These are phyloP conservation scores for Kregervanrija fluxuum DNA, from an alignment of 805 yeast genomes.

Conservation along the genomic window DNA sequence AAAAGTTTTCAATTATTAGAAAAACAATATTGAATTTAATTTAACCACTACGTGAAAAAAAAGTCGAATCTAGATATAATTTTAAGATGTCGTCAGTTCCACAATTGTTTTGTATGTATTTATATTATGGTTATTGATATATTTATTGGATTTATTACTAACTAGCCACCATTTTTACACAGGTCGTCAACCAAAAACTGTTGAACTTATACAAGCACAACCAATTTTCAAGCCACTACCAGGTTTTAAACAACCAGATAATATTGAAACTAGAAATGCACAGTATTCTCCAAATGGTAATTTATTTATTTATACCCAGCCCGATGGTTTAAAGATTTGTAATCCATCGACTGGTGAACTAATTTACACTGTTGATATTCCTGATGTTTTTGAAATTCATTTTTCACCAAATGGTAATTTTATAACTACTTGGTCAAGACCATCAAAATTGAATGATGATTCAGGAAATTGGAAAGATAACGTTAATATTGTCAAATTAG, in stretches of 20 bases:
- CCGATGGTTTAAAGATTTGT: constrained; percentile 48
- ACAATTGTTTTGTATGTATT: constrained; percentile 21
- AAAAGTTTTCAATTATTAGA: too few relatives aligned
- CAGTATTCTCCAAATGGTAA: constrained; percentile 62
- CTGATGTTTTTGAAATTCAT: constrained; percentile 71
- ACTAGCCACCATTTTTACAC: not conserved
- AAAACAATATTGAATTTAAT: too few relatives aligned
- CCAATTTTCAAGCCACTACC: constrained; percentile 30
- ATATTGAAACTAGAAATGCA: constrained; percentile 51
- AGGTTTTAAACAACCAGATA: constrained; percentile 24
- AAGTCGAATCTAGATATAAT: constrained; percentile 15
- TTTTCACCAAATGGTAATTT: constrained; percentile 87
- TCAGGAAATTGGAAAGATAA: constrained; percentile 73
- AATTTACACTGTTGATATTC: constrained; percentile 42
- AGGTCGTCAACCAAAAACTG: constrained; percentile 48
- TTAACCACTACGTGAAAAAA: too few relatives aligned
- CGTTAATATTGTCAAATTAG: constrained; percentile 65
- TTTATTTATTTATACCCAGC: constrained; percentile 67
- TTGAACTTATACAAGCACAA: constrained; percentile 44
- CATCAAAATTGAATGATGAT: constrained; percentile 54
- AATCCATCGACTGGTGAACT: constrained; percentile 46
- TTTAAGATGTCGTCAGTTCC: constrained; percentile 20
- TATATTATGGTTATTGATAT: not conserved
- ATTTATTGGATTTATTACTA: too few relatives aligned
- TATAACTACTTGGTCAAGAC: constrained; percentile 86